Conservation (phyloP, 345 rosid genomes). For the Pistacia atlantica region DNA sequence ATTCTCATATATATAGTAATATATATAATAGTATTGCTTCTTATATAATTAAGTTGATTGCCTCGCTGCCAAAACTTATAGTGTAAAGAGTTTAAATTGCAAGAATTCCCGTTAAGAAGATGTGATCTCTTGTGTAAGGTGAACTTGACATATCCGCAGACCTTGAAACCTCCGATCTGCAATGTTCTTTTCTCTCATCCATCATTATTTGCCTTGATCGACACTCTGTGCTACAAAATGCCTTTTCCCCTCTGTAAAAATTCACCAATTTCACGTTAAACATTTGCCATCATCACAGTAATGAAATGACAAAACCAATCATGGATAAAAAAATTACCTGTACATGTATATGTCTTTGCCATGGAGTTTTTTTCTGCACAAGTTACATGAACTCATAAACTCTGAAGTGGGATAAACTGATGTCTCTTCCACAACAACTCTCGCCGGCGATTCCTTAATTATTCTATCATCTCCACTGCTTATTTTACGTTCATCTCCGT, state of each 20-base stretch:
- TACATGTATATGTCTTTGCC: slow-evolving; percentile 84
- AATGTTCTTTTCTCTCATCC: slow-evolving; percentile 67
- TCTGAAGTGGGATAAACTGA: slow-evolving; percentile 44
- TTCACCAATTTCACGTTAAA: not conserved
- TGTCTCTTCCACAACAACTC: slow-evolving; percentile 27
- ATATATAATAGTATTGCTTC: not conserved
- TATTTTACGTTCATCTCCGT: slow-evolving; percentile 34
- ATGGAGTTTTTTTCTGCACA: slow-evolving; percentile 70
- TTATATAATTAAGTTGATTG: not conserved
- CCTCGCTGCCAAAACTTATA: not conserved
- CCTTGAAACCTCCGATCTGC: slow-evolving; percentile 51
- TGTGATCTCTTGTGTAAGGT: slow-evolving; percentile 48
- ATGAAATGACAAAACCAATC: too few species aligned
- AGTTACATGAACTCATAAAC: slow-evolving; percentile 64
- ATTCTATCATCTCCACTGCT: slow-evolving; percentile 10
- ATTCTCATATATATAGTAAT: not conserved
- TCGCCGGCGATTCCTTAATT: slow-evolving; percentile 29
- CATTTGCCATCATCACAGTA: not conserved
- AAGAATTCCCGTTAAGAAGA: slow-evolving; percentile 73
- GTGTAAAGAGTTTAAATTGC: slow-evolving; percentile 46
- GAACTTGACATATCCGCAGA: slow-evolving; percentile 45
- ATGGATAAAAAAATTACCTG: slow-evolving; percentile 41
- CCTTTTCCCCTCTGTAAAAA: slow-evolving; percentile 76
- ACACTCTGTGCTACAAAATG: slow-evolving; percentile 81
- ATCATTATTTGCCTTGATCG: slow-evolving; percentile 60